These are phyloP conservation scores for Cupressus sempervirens DNA, from an alignment of 75 land plant genomes.

Conservation along the genomic window DNA sequence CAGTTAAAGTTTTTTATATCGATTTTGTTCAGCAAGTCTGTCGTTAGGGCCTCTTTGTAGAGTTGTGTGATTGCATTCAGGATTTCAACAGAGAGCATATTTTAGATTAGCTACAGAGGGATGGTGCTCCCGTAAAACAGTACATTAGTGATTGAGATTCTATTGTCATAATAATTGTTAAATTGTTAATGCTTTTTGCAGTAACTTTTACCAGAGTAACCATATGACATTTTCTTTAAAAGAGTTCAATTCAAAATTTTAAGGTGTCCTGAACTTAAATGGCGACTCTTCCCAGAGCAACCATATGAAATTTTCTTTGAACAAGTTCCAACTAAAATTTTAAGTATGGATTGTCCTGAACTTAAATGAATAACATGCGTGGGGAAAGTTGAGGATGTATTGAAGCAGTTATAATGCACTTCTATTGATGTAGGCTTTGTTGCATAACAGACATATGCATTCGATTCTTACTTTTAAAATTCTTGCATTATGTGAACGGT, in stretches of 20 bases:
- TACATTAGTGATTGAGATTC: not conserved
- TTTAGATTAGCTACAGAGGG: not conserved
- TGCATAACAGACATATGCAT: not conserved
- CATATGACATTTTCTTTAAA: not conserved
- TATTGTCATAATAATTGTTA: too few species aligned
- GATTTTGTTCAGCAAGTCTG: not conserved
- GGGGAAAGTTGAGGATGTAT: not conserved
- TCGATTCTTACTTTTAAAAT: not conserved
- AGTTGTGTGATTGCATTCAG: not conserved
- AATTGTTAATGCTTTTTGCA: not conserved
- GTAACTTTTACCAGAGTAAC: not conserved
- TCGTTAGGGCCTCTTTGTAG: not conserved
- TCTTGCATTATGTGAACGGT: not conserved
- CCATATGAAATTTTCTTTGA: not conserved
- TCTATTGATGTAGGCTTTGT: not conserved
- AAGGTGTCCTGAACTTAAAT: not conserved
- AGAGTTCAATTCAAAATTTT: not conserved
- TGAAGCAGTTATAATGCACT: not conserved
- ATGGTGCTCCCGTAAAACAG: not conserved
- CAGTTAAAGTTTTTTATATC: not conserved
- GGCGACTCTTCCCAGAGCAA: not conserved
- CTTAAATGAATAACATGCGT: not conserved
- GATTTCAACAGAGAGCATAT: not conserved
- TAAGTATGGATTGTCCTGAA: too few species aligned
- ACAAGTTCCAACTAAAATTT: too few species aligned